A percentile compares a stretch with the other conserved stretches of the same genome.
These are phyloP conservation scores for Megacollybia platyphylla DNA, from an alignment of 1,284 basidiomycete genomes.

Conservation along the genomic window DNA sequence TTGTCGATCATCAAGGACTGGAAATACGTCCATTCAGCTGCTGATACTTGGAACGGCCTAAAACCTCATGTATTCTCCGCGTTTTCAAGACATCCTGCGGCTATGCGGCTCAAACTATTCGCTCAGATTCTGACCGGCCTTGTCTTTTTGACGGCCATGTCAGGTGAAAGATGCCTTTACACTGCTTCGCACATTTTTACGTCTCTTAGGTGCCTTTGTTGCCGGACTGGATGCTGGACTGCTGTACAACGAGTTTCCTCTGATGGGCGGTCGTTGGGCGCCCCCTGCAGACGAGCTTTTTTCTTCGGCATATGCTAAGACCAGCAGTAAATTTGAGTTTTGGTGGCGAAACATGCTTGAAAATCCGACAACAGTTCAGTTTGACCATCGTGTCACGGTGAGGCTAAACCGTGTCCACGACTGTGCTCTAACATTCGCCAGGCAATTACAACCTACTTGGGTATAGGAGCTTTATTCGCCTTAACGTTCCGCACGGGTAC, in stretches of 20 bases:
- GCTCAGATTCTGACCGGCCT: constrained; percentile 59
- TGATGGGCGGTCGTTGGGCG: constrained; percentile 84
- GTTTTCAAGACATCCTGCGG: constrained; percentile 44
- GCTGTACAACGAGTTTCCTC: constrained; percentile 95
- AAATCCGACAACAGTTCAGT: constrained; percentile 97
- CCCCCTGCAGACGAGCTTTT: constrained; percentile 84
- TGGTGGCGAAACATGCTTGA: constrained; percentile 95
- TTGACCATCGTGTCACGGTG: constrained; percentile 88
- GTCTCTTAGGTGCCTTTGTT: constrained; percentile 78
- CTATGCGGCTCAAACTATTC: constrained; percentile 58
- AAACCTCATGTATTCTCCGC: constrained; percentile 13
- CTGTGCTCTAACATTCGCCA: constrained; percentile 15
- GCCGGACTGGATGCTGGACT: constrained; percentile 96
- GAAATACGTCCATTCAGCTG: constrained; percentile 43
- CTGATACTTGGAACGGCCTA: constrained; percentile 31
- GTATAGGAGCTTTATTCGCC: constrained; percentile 54
- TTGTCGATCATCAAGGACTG: constrained; percentile 73
- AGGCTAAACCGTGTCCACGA: constrained; percentile 13
- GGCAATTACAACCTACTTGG: constrained; percentile 76
- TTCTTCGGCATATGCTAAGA: constrained; percentile 62
- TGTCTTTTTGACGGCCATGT: constrained; percentile 84
- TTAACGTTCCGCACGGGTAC: constrained; percentile 30
- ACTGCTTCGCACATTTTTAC: constrained; percentile 5
- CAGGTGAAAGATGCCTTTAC: constrained; percentile 35
- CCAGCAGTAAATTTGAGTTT: constrained; percentile 53